Conservation (phyloP, 176 grass and related monocot species). For the Eragrostis nindensis region DNA sequence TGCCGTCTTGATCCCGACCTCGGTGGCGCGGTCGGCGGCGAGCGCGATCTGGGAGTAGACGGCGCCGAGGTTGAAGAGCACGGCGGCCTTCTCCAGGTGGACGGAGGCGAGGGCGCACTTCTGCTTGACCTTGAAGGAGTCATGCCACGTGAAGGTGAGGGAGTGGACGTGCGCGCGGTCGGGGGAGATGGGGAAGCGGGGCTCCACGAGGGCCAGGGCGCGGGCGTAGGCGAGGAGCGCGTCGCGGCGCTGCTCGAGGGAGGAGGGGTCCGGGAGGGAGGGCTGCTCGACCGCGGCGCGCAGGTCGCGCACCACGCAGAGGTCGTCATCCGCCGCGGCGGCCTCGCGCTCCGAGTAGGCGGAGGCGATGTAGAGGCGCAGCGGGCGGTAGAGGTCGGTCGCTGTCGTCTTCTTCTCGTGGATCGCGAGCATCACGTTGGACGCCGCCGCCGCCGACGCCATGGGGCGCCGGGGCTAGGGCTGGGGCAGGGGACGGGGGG, state of each 20-base stretch:
- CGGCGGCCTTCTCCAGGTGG: constrained; percentile 82
- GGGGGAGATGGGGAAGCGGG: constrained; percentile 86
- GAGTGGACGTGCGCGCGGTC: constrained; percentile 80
- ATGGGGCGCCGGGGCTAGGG: constrained; percentile 28
- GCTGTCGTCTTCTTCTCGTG: constrained; percentile 91
- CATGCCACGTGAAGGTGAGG: constrained; percentile 93
- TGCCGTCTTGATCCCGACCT: constrained; percentile 78
- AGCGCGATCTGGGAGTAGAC: constrained; percentile 45
- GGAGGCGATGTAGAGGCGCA: constrained; percentile 79
- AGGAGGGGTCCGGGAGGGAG: constrained; percentile 52
- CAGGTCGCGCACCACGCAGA: constrained; percentile 71
- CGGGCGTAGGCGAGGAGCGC: constrained; percentile 77
- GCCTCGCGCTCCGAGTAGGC: constrained; percentile 91
- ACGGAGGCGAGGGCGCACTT: constrained; percentile 69
- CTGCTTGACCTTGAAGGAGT: constrained; percentile 81
- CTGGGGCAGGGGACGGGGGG: constrained; percentile 26
- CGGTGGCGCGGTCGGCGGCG: constrained; percentile 72
- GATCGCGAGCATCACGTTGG: constrained; percentile 95
- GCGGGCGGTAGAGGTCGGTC: constrained; percentile 84
- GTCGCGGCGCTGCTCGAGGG: constrained; percentile 80
- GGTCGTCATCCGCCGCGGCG: constrained; percentile 80
- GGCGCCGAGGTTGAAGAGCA: constrained; percentile 88
- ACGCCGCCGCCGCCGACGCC: constrained; percentile 35
- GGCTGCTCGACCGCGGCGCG: constrained; percentile 65
- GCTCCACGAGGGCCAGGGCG: constrained; percentile 79